Conservation (phyloP, 306 rosid species). For the Glycine tomentella region DNA sequence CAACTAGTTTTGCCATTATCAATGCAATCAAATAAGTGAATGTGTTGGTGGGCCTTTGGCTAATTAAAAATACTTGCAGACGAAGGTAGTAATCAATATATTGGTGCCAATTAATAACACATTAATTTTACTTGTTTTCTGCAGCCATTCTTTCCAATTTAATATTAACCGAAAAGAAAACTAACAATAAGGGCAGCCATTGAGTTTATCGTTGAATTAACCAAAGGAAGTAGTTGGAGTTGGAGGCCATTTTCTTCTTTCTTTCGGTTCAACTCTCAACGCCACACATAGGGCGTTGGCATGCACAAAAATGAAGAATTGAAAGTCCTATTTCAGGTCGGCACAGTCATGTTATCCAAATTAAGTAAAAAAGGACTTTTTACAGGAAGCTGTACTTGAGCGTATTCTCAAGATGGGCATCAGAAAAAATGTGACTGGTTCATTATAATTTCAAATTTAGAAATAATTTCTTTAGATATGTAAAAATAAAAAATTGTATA, state of each 20-base stretch:
- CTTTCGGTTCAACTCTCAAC: slow-evolving; percentile 12
- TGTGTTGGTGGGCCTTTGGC: neutral
- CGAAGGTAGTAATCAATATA: too few species aligned
- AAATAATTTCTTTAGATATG: too few species aligned
- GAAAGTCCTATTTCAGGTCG: slow-evolving; percentile 9
- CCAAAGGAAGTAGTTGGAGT: slow-evolving; percentile 45
- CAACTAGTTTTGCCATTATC: slow-evolving; percentile 1
- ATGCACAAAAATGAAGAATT: neutral
- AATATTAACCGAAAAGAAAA: neutral
- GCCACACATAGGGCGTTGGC: neutral
- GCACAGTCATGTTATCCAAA: slow-evolving; percentile 6
- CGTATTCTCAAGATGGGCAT: too few species aligned
- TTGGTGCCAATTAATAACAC: neutral
- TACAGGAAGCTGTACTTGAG: neutral
- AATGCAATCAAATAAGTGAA: neutral
- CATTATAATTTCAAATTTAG: too few species aligned
- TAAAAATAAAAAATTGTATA: too few species aligned
- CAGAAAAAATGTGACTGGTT: too few species aligned
- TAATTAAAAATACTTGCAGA: neutral
- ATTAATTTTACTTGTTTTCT: neutral
- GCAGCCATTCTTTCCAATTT: neutral
- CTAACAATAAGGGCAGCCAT: neutral
- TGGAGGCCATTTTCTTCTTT: neutral
- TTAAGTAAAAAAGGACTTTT: neutral
- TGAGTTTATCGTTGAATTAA: neutral